These are phyloP conservation scores for Metschnikowia proteae DNA, from an alignment of 805 yeast genomes.

Conservation along the genomic window DNA sequence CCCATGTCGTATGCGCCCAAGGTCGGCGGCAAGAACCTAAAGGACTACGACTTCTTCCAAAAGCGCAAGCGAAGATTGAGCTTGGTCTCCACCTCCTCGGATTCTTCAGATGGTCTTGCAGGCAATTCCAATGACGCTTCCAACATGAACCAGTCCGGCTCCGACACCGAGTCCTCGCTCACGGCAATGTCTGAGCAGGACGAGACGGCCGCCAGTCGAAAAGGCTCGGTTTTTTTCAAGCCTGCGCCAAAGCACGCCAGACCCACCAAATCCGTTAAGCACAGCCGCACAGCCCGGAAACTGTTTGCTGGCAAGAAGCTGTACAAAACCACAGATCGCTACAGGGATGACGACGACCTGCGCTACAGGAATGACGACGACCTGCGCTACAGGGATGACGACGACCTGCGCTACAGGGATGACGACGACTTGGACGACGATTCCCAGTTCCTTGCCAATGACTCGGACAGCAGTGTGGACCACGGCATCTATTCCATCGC, in stretches of 20 bases:
- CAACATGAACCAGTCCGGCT: conserved; percentile 6
- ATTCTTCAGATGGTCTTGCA: conserved; percentile 21
- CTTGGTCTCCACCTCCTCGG: conserved; percentile 31
- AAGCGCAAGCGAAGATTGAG: conserved; percentile 28
- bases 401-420: conserved; percentile 4
- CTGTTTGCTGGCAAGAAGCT: conserved; percentile 10
- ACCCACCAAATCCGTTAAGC: conserved; percentile 7
- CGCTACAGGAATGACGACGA: too few species aligned
- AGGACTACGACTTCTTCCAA: conserved; percentile 19
- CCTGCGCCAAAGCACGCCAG: background rate
- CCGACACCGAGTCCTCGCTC: conserved; percentile 38
- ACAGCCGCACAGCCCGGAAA: conserved; percentile 13
- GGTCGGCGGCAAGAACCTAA: conserved; percentile 34
- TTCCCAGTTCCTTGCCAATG: background rate
- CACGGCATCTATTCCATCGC: conserved; percentile 25
- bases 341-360: conserved; percentile 4
- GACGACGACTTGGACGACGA: conserved; percentile 1
- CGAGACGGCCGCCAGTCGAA: conserved; percentile 14
- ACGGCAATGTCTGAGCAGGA: conserved; percentile 33
- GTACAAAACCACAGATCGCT: conserved; percentile 2
- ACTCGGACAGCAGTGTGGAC: conserved; percentile 14
- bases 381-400: too few species aligned
- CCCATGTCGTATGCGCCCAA: conserved; percentile 13
- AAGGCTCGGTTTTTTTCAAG: conserved; percentile 14
- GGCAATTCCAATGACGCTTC: conserved; percentile 8